Evolutionary conservation across 495 filamentous ascomycete genomes (phyloP), one percentile per base, ranked within the genome.

Genomic region (Trichoderma asperelloides): DNA sequence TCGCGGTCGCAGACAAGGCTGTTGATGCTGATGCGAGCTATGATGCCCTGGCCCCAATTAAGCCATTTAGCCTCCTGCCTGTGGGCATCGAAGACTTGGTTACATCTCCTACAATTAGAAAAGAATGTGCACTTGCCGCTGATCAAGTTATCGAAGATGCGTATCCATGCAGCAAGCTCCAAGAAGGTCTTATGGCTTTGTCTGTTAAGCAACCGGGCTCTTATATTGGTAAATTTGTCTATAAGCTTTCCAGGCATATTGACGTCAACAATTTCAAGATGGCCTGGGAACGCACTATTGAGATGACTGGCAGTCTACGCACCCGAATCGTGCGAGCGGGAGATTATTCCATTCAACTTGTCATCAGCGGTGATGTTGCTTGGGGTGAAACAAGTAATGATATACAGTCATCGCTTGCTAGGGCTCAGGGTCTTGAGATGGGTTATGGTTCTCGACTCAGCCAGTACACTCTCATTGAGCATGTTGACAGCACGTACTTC

Each of bases 281-380:
- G 2, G 81, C 84, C 13, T 87, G 85, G 85, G 70, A 81, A 64
- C 71, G 70, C 5, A 82, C 86, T 21, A 75, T 85, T n/a, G 73
- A 82, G 1, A 74, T 80, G 9, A 79, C 82, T 68, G 83, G 88
- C 55, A 88, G 89, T 68, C 81, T 92, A 6, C 81, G 89, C 39
- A 92, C 89, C 11, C 81, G 84, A 15, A 64, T 64, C 15, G 25
- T 45, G 16, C 33, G 41, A 27, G 21, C 12, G 21, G 33, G 33
- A 30, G 9, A 41, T 2, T 67, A 75, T 4, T 69, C 74, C 16
- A 39, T 69, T 6, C 74, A 71, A n/a, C 62, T 73, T 6, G 67
- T 77, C 9, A 65, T 74, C 33, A 63, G 69, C 1, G 37, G 65
- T 62, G 68, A 49, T 1, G 15, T 64, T 21, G 15, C 63, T 15